These are phyloP conservation scores for Fusarium sp. DNA, from an alignment of 2,329 filamentous ascomycete species.

Conservation along the genomic window DNA sequence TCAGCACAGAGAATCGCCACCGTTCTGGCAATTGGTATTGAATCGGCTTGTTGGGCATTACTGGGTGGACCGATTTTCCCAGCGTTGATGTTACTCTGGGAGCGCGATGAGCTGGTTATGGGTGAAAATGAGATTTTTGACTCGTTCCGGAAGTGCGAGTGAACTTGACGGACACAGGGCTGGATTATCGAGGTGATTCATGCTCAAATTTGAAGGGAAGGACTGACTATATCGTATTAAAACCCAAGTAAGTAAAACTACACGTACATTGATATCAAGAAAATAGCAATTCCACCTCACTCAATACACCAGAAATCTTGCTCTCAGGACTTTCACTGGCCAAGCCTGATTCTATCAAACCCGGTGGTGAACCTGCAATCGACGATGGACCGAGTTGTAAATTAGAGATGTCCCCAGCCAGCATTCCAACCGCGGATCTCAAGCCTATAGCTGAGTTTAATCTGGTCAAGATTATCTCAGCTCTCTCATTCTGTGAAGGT, in stretches of 20 bases:
- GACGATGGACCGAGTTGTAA: accelerated
- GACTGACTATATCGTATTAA: not conserved
- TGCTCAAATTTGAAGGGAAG: not conserved
- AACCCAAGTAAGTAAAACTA: not conserved
- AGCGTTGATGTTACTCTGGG: conserved; percentile 35
- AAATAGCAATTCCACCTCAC: conserved; percentile 1
- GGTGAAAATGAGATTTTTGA: not conserved
- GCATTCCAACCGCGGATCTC: conserved; percentile 44
- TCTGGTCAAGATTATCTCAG: conserved; percentile 43
- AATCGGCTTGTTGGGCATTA: conserved; percentile 2
- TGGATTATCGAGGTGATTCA: too few species aligned
- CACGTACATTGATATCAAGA: conserved; percentile 12
- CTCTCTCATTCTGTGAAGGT: conserved; percentile 41
- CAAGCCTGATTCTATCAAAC: not conserved
- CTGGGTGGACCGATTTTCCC: conserved; percentile 38
- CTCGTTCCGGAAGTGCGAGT: conserved; percentile 13
- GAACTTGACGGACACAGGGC: not conserved
- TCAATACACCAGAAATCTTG: not conserved
- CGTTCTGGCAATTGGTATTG: not conserved
- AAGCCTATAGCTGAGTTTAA: conserved; percentile 51
- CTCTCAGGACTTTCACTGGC: not conserved
- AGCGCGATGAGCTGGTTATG: conserved; percentile 29
- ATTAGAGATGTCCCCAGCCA: not conserved
- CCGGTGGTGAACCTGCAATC: not conserved
- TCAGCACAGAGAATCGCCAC: not conserved